phyloP scores from a whole-genome alignment of 148 eudicot genomes.

The Hydrangea macrophylla region DNA sequence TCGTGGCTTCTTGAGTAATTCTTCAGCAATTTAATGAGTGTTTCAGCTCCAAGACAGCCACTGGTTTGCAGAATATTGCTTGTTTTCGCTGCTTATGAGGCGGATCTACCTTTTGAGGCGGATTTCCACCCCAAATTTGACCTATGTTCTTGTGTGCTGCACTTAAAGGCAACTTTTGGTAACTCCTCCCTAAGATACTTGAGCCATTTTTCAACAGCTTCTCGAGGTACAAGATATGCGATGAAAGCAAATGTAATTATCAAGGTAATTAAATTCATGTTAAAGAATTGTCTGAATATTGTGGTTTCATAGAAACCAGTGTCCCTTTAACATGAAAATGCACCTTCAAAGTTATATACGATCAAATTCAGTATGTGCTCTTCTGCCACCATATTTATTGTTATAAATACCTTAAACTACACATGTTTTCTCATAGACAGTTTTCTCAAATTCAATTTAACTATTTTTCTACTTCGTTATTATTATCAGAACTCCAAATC shows the following conservation, averaged over 20 bases:
- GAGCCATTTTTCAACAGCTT: constrained; percentile 97
- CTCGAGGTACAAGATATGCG: constrained; percentile 92
- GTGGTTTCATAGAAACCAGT: not conserved
- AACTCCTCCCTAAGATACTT: constrained; percentile 95
- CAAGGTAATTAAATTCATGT: not conserved
- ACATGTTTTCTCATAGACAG: no score
- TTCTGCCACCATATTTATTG: not conserved
- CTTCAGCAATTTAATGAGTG: constrained; percentile 78
- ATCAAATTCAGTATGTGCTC: not conserved
- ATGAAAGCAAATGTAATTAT: not conserved
- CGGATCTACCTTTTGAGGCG: no score
- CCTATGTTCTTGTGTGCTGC: constrained; percentile 92
- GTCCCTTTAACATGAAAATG: not conserved
- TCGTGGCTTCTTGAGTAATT: constrained; percentile 96
- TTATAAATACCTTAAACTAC: not conserved
- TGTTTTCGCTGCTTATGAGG: constrained; percentile 53
- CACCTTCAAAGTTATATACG: not conserved
- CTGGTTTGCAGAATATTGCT: constrained; percentile 74
- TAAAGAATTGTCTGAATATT: not conserved
- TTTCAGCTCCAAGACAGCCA: constrained; percentile 97
- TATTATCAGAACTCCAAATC: no score
- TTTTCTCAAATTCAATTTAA: not conserved
- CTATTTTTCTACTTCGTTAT: not conserved
- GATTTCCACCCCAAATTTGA: constrained; percentile 87
- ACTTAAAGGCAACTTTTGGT: constrained; percentile 93